Base-by-base conservation (phyloP, 2,329 filamentous ascomycete genomes). In the Spiromastix sp. region DNA sequence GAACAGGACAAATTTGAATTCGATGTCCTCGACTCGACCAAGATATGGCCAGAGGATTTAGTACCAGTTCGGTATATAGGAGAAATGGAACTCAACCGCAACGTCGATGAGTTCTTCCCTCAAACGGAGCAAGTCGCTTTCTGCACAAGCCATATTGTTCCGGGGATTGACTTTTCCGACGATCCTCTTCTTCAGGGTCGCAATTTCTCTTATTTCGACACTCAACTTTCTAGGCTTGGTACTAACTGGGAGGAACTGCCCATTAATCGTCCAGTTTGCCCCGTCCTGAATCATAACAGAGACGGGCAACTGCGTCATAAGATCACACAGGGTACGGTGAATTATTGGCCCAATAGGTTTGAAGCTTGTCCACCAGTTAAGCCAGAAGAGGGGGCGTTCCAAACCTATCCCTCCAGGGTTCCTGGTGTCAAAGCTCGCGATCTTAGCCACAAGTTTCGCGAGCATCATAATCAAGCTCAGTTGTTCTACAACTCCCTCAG, bases 51-150 rank as follows among this genome's bases (percentile, higher is more conserved):
- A 0, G 81, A 91, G 51, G 80, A 89, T 9, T 59, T 77, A 0
- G 65, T 86, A 0, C 84, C 84, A 0, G 68, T 89, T 13, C 72
- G 79, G 5, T 84, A 85, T 51, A 82, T 93, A 37, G 85, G 83
- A 25, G 74, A 87, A 56, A 54, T 93, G 1, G 79, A 87, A 52
- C 70, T 93, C 4, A 87, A 91, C 66, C 72, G 72, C 36, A 89
- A 85, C 40, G 68, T 81, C 2, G 82, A 89, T 43, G 83, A 93
- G 52, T 91, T 73, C 63, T 91, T 91, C 60, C 68, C 83, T 0
- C 74, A 91, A 57, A 85, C 79, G 0, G 85, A 93, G 62, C 85
- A 93, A 58, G 74, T 78, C 1, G 83, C 84, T 2, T 93, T 91
- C 58, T 86, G 80, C 50, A 89, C 85, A 1, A 72, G 75, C 37